phyloP scores from a whole-genome alignment of 164 flowering plant species.

The Cinnamomum micranthum region DNA sequence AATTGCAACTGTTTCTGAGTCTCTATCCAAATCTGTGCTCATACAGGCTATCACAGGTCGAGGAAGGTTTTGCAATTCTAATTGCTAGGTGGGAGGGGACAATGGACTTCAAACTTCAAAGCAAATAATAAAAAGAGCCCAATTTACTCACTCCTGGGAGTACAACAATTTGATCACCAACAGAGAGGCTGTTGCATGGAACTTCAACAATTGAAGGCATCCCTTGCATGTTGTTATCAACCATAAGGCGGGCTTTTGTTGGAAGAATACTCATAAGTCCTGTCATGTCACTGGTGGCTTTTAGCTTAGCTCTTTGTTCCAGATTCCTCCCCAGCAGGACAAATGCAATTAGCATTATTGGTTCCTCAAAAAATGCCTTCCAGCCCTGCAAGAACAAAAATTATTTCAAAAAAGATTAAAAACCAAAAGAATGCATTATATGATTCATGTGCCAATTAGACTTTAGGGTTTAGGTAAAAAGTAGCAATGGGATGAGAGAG shows the following conservation, averaged over 20 bases:
- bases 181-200: conserved; percentile 65
- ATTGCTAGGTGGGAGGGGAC: background rate
- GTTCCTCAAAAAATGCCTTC: conserved; percentile 98
- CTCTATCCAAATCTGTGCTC: too few relatives aligned
- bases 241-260: conserved; percentile 88
- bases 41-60: background rate
- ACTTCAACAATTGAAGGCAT: conserved; percentile 66
- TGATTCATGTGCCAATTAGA: background rate
- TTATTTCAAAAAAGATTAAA: background rate
- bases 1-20: too few relatives aligned
- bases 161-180: conserved; percentile 80
- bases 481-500: too few relatives aligned
- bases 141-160: conserved; percentile 83
- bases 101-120: background rate
- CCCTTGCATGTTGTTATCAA: conserved; percentile 40
- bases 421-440: background rate
- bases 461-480: too few relatives aligned
- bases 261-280: conserved; percentile 83
- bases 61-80: background rate
- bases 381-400: conserved; percentile 68
- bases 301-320: conserved; percentile 95
- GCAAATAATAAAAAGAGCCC: background rate
- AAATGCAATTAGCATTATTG: conserved; percentile 95
- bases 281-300: conserved; percentile 97
- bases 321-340: conserved; percentile 94